These are phyloP conservation scores for Circinella minor DNA, from an alignment of 371 early-diverging fungal genomes.

Conservation along the genomic window DNA sequence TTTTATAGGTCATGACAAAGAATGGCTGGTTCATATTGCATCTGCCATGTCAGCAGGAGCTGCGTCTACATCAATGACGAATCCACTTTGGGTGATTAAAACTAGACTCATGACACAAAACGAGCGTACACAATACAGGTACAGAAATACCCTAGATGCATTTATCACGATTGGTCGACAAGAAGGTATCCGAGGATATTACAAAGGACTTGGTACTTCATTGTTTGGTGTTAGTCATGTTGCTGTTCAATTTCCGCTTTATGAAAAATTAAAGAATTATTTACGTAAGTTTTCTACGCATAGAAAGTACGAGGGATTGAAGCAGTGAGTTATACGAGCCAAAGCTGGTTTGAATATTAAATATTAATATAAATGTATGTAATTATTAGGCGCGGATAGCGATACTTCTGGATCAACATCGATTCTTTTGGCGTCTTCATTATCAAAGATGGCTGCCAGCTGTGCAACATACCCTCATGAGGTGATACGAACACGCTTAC, in stretches of 20 bases:
- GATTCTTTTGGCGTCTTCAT: conserved; percentile 79
- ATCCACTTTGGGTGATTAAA: conserved; percentile 95
- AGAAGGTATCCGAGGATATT: conserved; percentile 82
- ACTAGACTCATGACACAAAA: conserved; percentile 90
- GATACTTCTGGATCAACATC: conserved; percentile 45
- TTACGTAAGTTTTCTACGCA: conserved; percentile 49
- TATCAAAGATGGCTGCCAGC: conserved; percentile 90
- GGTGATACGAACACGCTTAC: conserved; percentile 88
- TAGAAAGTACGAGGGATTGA: neutral
- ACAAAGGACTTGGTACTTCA: conserved; percentile 90
- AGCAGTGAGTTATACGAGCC: neutral
- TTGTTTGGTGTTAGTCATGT: conserved; percentile 93
- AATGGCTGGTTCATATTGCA: conserved; percentile 76
- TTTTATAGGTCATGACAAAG: conserved; percentile 40
- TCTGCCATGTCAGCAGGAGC: conserved; percentile 90
- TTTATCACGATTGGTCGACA: conserved; percentile 67
- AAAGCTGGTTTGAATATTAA: neutral
- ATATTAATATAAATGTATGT: neutral
- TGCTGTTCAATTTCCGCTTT: conserved; percentile 94
- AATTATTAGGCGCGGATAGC: conserved; percentile 20
- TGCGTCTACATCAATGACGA: conserved; percentile 77
- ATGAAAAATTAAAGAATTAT: conserved; percentile 84
- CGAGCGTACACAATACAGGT: conserved; percentile 69
- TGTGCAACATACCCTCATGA: conserved; percentile 85
- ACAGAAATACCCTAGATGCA: conserved; percentile 75